Base-by-base conservation (phyloP, 768 basidiomycete species). In the Suillus paluster region DNA sequence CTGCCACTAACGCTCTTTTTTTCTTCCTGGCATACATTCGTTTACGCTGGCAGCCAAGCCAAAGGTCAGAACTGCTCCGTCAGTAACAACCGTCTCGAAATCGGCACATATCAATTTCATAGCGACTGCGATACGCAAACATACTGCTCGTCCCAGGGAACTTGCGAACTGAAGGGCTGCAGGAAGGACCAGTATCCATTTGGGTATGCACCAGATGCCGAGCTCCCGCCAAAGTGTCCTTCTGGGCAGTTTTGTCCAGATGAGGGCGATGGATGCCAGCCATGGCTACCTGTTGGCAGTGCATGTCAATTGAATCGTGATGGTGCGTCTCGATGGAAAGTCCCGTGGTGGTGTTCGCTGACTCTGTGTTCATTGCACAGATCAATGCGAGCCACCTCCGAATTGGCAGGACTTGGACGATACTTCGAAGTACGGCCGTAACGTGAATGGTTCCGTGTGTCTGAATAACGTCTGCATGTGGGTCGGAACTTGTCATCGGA, bases 241-340 rank as follows among this genome's bases (percentile, higher is more conserved):
- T 65, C 67, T 36, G 88, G 85, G 21, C 71, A 84, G 68, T 95
- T 95, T 73, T 95, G 94, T 73, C 92, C 92, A 0, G 93, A 95
- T 68, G 95, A 95, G 76, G 86, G 84, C 62, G 86, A 87, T 65
- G 77, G 73, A 9, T 96, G 94, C 76, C 84, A 88, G 69, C 64
- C 75, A 6, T 66, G 88, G 38, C 77, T 91, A 17, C 59, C 83
- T 1, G 86, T 92, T 4, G 87, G 81, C 30, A 88, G 85, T 64
- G 71, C 82, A 33, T 95, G 94, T 77, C 93, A 95, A 74, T 84
- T 95, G 62, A 91, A 95, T 71, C 87, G 94, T 58, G 94, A 95
- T 74, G 92, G 94, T 91, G 62, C 59, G 81, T 4, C 34, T 36
- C 3, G 19, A 33, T n/a, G 27, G n/a, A 3, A 39, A 9, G 11